Evolutionary conservation across 225 moss, liverwort and hornwort species (phyloP), one percentile per base, ranked within the genome.

Genomic region (Asterella californica): DNA sequence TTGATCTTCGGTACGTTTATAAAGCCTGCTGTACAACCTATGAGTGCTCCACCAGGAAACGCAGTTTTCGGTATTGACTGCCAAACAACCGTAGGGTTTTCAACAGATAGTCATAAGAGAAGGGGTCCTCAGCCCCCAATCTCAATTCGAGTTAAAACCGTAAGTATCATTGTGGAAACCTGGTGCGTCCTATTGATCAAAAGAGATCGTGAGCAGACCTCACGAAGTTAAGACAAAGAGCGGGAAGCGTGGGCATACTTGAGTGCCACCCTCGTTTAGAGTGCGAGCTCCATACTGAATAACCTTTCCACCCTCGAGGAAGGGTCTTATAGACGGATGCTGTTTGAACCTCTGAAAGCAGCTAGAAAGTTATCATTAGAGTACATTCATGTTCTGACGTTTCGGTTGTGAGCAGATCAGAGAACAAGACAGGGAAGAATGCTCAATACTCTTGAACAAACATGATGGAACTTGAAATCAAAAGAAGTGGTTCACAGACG

Each of bases 1-100:
- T 95, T 95, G 70, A 95, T 93, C 85, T 91, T 95, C 49, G 94
- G 94, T 54, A 95, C 94, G 55, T 95, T 92, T 27, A 95, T 61
- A 33, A 95, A 95, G 66, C 94, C 94, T 70, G 94, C 94, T 76
- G 87, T 65, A 78, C 91, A 93, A 64, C 94, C 94, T 62, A 95
- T 78, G 70, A 95, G 87, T 69, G 94, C 94, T 72, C 94, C 94
- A 78, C 94, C 94, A 46, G 93, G 94, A 82, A 95, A 95, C 12
- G 79, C 86, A 25, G 91, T 87, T 83, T 89, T 91, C 3, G 94
- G 93, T 71, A 95, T 88, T 46, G 94, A 94, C 94, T 94, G 92
- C 83, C 81, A 88, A 60, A 37, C 24, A 57, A 57, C 52, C 21
- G 59, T 18, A 17, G 50, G 8, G 30, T 10, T 34, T 55, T 57